These are phyloP conservation scores for Fusarium sp. DNA, from an alignment of 2,329 filamentous ascomycete genomes.

Conservation along the genomic window DNA sequence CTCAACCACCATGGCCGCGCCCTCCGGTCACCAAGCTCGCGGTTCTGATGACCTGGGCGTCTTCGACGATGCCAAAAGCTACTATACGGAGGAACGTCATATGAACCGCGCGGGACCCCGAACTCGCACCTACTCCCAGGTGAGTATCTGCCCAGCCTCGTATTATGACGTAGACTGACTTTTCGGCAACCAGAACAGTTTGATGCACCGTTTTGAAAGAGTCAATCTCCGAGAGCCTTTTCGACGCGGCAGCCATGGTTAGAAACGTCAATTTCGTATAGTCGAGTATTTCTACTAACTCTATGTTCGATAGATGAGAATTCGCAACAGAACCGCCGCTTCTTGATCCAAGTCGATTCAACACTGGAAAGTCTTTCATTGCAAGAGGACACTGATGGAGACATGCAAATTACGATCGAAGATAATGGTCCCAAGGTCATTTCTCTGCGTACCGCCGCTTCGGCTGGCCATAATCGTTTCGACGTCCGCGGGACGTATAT, in stretches of 20 bases:
- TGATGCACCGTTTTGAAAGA: constrained; percentile 62
- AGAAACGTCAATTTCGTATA: constrained; percentile 17
- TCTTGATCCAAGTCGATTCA: constrained; percentile 84
- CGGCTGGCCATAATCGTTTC: constrained; percentile 85
- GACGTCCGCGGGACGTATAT: constrained; percentile 97
- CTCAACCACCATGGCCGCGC: constrained; percentile 39
- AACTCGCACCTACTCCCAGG: constrained; percentile 66
- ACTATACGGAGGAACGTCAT: constrained; percentile 65
- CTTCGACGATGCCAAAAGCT: constrained; percentile 66
- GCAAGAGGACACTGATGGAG: constrained; percentile 91
- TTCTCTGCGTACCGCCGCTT: constrained; percentile 83
- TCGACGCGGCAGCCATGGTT: constrained; percentile 67
- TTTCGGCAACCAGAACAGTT: constrained; percentile 54
- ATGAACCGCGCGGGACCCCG: constrained; percentile 59
- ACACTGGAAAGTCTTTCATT: constrained; percentile 81
- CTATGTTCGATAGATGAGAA: constrained; percentile 69
- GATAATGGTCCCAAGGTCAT: constrained; percentile 92
- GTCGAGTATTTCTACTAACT: constrained; percentile 3
- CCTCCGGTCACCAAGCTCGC: constrained; percentile 41
- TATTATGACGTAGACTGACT: constrained; percentile 41
- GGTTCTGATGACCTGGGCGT: constrained; percentile 59
- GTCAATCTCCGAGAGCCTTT: constrained; percentile 62
- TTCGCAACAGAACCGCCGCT: constrained; percentile 73
- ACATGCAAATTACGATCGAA: constrained; percentile 98
- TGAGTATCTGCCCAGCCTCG: constrained; percentile 37